These are phyloP conservation scores for Aegilops umbellulata DNA, from an alignment of 176 grass and related monocot species.

Conservation along the genomic window DNA sequence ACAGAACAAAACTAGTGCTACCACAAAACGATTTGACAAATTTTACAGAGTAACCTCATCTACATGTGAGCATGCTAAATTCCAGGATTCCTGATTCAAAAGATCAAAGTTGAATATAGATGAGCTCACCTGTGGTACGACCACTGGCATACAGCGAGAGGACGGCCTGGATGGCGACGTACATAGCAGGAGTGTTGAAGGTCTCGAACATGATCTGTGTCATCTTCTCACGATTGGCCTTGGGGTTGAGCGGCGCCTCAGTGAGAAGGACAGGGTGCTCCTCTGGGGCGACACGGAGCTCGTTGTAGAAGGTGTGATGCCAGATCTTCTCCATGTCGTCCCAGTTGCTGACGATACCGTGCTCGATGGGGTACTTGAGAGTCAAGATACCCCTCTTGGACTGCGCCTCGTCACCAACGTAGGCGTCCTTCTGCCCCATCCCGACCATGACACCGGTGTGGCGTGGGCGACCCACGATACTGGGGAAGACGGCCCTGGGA, in stretches of 20 bases:
- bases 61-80: background rate
- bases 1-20: background rate
- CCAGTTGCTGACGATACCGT: constrained; percentile 79
- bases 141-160: constrained; percentile 78
- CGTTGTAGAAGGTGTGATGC: constrained; percentile 87
- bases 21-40: background rate
- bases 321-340: constrained; percentile 90
- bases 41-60: background rate
- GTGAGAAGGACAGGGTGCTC: constrained; percentile 74
- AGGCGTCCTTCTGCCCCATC: constrained; percentile 83
- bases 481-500: constrained; percentile 72
- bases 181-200: constrained; percentile 76
- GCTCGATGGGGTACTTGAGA: constrained; percentile 79
- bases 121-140: constrained; percentile 62
- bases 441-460: constrained; percentile 79
- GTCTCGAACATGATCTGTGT: constrained; percentile 88
- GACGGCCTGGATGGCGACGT: constrained; percentile 80
- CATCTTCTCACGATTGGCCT: constrained; percentile 81
- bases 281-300: constrained; percentile 70
- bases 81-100: background rate
- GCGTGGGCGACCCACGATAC: constrained; percentile 57
- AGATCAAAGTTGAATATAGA: background rate
- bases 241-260: constrained; percentile 75
- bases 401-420: constrained; percentile 71
- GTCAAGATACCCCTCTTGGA: constrained; percentile 78